Evolutionary conservation across 495 filamentous ascomycete species (phyloP).

Genomic region (Bombardia bombarda): DNA sequence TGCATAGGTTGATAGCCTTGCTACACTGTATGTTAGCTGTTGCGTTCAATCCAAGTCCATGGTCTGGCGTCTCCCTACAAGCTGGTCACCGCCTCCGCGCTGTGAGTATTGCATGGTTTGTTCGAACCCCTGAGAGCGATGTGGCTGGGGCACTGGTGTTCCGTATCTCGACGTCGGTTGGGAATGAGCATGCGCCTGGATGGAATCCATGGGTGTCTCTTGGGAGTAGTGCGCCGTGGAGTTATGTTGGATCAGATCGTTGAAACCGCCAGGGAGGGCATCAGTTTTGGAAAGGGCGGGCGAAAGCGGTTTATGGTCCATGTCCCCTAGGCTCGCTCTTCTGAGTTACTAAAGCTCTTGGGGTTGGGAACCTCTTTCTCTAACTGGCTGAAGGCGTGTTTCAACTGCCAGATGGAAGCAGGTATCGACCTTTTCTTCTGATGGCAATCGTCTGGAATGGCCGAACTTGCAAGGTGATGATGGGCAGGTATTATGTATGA

Average conservation of each 20-base stretch:
- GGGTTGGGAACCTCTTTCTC: too few relatives aligned
- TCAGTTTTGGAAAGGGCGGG: slow-evolving; percentile 34
- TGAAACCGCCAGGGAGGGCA: slow-evolving; percentile 31
- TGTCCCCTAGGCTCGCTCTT: background rate
- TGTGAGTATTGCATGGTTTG: slow-evolving; percentile 20
- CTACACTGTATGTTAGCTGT: slow-evolving; percentile 14
- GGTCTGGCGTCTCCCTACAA: slow-evolving; percentile 7
- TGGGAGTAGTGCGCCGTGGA: slow-evolving; percentile 24
- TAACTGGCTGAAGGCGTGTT: too few relatives aligned
- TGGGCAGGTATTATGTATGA: too few relatives aligned
- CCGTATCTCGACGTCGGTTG: slow-evolving; percentile 35
- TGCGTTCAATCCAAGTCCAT: background rate
- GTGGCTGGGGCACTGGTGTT: slow-evolving; percentile 26
- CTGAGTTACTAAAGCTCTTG: too few relatives aligned
- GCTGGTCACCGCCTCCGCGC: slow-evolving; percentile 11
- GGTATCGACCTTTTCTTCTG: too few relatives aligned
- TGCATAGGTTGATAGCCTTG: slow-evolving; percentile 29
- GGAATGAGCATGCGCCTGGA: slow-evolving; percentile 30
- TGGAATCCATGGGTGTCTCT: slow-evolving; percentile 9
- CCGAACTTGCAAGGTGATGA: too few relatives aligned
- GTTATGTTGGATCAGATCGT: slow-evolving; percentile 45
- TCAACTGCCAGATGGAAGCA: too few relatives aligned
- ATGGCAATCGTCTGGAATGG: too few relatives aligned
- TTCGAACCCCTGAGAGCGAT: slow-evolving; percentile 13
- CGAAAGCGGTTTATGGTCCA: slow-evolving; percentile 33